Base-by-base conservation (phyloP, 1,284 basidiomycete genomes). In the Meripilus lineatus region DNA sequence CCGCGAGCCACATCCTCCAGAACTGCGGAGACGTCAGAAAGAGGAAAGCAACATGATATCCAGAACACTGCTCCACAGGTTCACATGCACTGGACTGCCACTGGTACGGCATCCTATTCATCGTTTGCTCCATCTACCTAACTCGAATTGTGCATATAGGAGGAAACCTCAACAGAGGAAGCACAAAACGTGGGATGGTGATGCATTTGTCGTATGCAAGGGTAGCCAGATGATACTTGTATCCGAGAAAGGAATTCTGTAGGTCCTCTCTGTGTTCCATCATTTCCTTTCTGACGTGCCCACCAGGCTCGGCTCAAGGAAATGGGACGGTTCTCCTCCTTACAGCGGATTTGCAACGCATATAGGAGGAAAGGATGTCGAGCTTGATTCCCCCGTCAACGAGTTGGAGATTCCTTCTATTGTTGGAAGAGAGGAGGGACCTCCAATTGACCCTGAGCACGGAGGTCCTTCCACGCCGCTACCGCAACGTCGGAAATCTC, bases 101-200 rank as follows among this genome's bases (percentile, higher is more conserved):
- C n/a, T n/a, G n/a, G n/a, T n/a, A n/a, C n/a, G n/a, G n/a, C n/a
- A n/a, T n/a, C n/a, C n/a, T n/a, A n/a, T n/a, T n/a, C n/a, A n/a
- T n/a, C 23, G 38, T 25, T 28, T 41, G 10, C 20, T 50, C 41
- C 17, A 46, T 44, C 14, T 24, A 33, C 24, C 35, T 13, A n/a
- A 22, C 18, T 42, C 37, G 32, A n/a, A 38, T 13, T 8, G 11
- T 32, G 38, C 17, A 42, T 32, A 28, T 45, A 89, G 86, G 87
- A 74, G 91, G 20, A 88, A 84, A 55, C 81, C 79, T 5, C 84
- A 89, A 57, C 69, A 69, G 18, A 84, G 77, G 62, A 94, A 93
- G 66, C 79, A 93, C 59, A 91, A 91, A 62, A 91, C 84, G 1
- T 94, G 91, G 91, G 90, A 93, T 53, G 88, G 85, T 3, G 84